Evolutionary conservation across 1,284 basidiomycete genomes (phyloP).

Genomic region (Leccinum pachyderme): DNA sequence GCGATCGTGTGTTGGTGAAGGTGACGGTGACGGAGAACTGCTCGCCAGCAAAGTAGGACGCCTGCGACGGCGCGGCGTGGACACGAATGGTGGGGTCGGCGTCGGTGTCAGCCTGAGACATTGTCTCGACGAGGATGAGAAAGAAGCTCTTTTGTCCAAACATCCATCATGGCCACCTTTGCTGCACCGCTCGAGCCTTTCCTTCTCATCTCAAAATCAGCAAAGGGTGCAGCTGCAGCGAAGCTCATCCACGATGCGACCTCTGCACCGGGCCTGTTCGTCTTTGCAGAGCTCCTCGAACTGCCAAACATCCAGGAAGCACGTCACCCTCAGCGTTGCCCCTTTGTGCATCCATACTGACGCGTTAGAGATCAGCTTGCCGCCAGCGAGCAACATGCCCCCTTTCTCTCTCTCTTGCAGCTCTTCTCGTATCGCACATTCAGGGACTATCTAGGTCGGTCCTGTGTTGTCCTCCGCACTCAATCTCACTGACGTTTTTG

Average conservation of each 20-base stretch:
- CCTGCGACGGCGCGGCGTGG: constrained; percentile 74
- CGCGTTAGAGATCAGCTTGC: constrained; percentile 49
- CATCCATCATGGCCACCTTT: constrained; percentile 41
- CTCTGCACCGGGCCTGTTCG: constrained; percentile 84
- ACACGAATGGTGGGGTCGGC: constrained; percentile 58
- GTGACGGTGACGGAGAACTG: constrained; percentile 81
- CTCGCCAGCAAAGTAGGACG: constrained; percentile 93
- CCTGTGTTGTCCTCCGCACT: background rate
- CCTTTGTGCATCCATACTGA: background rate
- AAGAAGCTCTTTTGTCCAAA: constrained; percentile 15
- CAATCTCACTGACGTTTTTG: constrained; percentile 3
- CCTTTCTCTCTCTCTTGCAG: constrained; percentile 65
- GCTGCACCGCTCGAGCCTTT: constrained; percentile 80
- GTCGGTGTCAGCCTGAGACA: constrained; percentile 23
- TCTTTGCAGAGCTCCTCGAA: constrained; percentile 86
- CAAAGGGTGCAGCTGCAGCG: constrained; percentile 88
- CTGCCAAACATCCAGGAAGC: constrained; percentile 83
- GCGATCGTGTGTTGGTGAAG: constrained; percentile 77
- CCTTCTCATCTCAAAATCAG: constrained; percentile 84
- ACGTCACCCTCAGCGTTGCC: constrained; percentile 16
- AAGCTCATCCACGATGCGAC: constrained; percentile 87
- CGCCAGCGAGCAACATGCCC: constrained; percentile 58
- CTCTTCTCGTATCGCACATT: constrained; percentile 90
- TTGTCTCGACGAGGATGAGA: constrained; percentile 2
- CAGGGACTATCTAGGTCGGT: constrained; percentile 67